Evolutionary conservation across 768 basidiomycete species (phyloP), one percentile per base, ranked within the genome.

Genomic region (Sarcomyxa edulis): DNA sequence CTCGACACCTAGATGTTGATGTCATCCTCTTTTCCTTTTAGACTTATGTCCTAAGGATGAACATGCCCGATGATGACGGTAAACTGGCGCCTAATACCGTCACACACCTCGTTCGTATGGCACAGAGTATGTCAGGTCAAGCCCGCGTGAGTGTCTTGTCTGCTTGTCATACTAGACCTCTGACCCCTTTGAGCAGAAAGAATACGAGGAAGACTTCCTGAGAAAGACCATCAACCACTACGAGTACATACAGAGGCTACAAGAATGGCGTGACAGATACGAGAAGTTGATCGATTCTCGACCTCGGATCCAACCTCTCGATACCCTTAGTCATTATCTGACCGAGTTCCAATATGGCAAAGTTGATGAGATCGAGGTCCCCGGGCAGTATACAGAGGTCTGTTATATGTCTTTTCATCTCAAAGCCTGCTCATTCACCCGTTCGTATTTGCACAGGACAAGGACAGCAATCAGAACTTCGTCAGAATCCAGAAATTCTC

Each of bases 381-480:
- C 94, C n/a, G 96, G 96, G 6, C 96, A 99, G 59, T 99, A 99
- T 56, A 87, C 92, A 0, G 90, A 97, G 76, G 93, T 88, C n/a
- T 16, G 53, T 44, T n/a, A 6, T 30, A 29, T 7, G 21, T 32
- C 19, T 21, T 22, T 32, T 25, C n/a, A 19, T 23, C 32, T 39
- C 20, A 37, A 37, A 39, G 43, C 42, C 26, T 48, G 15, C 29
- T 19, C 30, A n/a, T n/a, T n/a, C n/a, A n/a, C n/a, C n/a, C n/a
- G n/a, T n/a, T n/a, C n/a, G n/a, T n/a, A n/a, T 40, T 21, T 28
- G 6, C 8, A 10, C 51, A 96, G 93, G 93, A 98, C 55, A 92
- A 94, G 59, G 95, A 99, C 59, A 89, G 73, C 51, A 91, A 91
- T 55, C 84, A 87, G 49, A 84, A 86, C 48, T 96, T 98, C 50